Conservation (phyloP, 2,329 filamentous ascomycete species). For the Curvularia sp. region DNA sequence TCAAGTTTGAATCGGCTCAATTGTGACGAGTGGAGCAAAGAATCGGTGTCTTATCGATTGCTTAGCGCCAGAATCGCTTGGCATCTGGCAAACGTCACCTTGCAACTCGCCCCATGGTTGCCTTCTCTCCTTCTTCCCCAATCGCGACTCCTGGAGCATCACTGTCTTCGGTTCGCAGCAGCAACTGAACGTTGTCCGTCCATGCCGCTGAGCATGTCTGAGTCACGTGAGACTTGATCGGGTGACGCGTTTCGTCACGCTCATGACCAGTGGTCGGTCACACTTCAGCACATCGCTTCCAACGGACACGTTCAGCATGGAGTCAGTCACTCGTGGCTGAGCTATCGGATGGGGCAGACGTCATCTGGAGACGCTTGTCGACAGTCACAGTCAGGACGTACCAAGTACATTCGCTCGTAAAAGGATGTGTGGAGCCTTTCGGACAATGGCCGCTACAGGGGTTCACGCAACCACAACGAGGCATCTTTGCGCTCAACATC, state of each 20-base stretch:
- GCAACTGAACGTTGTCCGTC: background rate
- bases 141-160: constrained; percentile 1
- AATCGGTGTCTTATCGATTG: constrained; percentile 14
- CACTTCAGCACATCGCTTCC: background rate
- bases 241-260: constrained; percentile 9
- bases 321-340: constrained; percentile 2
- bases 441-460: background rate
- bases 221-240: background rate
- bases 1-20: background rate
- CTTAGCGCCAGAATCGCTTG: constrained; percentile 14
- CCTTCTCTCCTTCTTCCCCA: background rate
- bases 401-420: background rate
- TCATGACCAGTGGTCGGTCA: background rate
- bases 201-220: background rate
- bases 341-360: background rate
- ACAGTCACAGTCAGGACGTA: too few relatives aligned
- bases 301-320: background rate
- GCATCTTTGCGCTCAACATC: background rate
- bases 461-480: background rate
- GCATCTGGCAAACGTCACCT: constrained; percentile 16
- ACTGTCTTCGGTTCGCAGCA: background rate
- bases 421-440: background rate
- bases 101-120: constrained; percentile 11
- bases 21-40: background rate
- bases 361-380: background rate